phyloP scores from a whole-genome alignment of 176 grass and related monocot genomes.

The Musa beccarii region DNA sequence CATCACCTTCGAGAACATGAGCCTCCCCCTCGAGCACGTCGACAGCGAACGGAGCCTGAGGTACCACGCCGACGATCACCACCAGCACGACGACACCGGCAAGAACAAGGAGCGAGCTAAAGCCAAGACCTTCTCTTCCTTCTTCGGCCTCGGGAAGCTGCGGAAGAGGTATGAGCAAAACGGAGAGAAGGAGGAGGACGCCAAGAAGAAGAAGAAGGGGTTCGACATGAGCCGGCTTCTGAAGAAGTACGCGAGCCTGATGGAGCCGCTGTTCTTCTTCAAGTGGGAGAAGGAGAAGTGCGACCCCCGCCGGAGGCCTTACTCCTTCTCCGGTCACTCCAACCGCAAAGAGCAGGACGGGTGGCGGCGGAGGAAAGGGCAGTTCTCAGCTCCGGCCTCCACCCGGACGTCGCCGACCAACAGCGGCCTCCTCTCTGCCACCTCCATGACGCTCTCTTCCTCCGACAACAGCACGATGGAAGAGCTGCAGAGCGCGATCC shows the following conservation, averaged over 20 bases:
- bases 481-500: slow-evolving; percentile 68
- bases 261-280: slow-evolving; percentile 54
- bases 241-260: slow-evolving; percentile 62
- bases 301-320: slow-evolving; percentile 38
- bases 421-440: slow-evolving; percentile 72
- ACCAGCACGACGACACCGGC: not conserved
- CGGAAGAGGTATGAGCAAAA: slow-evolving; percentile 1
- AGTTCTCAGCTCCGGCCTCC: slow-evolving; percentile 34
- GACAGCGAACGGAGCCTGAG: not conserved
- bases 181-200: slow-evolving; percentile 13
- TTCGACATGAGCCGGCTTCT: slow-evolving; percentile 54
- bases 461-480: slow-evolving; percentile 88
- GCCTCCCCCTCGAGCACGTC: slow-evolving; percentile 14
- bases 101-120: slow-evolving; percentile 24
- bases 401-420: slow-evolving; percentile 55
- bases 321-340: slow-evolving; percentile 52
- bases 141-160: slow-evolving; percentile 34
- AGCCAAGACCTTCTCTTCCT: slow-evolving; percentile 39
- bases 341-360: slow-evolving; percentile 23
- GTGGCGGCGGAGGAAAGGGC: slow-evolving; percentile 25
- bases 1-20: slow-evolving; percentile 26
- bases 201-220: slow-evolving; percentile 27
- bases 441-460: slow-evolving; percentile 54
- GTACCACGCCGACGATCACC: not conserved
- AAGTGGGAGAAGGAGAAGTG: slow-evolving; percentile 30